Percentiles rank a stretch among this genome's conserved stretches.
phyloP scores from a whole-genome alignment of 2,329 filamentous ascomycete species.

The Penicillium oxalicum region DNA sequence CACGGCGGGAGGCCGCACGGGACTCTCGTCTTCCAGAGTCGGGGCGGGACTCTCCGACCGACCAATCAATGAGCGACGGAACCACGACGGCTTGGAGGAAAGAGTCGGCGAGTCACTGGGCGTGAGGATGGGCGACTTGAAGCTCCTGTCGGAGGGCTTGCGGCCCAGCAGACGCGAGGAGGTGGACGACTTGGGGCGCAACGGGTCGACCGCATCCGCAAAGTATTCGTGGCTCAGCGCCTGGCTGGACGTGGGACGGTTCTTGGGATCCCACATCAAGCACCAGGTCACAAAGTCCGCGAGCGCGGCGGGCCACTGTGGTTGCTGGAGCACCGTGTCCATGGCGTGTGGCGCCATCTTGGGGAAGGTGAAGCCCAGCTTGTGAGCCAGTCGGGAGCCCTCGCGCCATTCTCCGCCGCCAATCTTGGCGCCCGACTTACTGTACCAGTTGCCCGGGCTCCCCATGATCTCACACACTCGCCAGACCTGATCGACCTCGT shows the following conservation, averaged over 20 bases:
- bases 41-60: slow-evolving; percentile 64
- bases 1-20: slow-evolving; percentile 39
- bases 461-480: slow-evolving; percentile 99
- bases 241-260: slow-evolving; percentile 82
- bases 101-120: slow-evolving; percentile 52
- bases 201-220: slow-evolving; percentile 79
- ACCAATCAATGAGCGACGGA: slow-evolving; percentile 87
- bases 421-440: slow-evolving; percentile 77
- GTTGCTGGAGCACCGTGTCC: slow-evolving; percentile 83
- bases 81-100: slow-evolving; percentile 88
- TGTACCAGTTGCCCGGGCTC: slow-evolving; percentile 96
- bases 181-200: slow-evolving; percentile 84
- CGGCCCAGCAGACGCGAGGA: slow-evolving; percentile 71
- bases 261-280: slow-evolving; percentile 96
- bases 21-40: slow-evolving; percentile 39
- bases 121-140: slow-evolving; percentile 59
- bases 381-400: slow-evolving; percentile 83
- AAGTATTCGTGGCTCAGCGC: slow-evolving; percentile 97
- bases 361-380: slow-evolving; percentile 96
- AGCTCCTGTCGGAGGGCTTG: slow-evolving; percentile 79
- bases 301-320: slow-evolving; percentile 85
- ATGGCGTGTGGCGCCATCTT: slow-evolving; percentile 98
- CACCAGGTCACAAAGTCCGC: slow-evolving; percentile 97
- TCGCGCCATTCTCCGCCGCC: slow-evolving; percentile 98
- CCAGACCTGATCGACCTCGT: slow-evolving; percentile 99